Evolutionary conservation across 148 eudicot species (phyloP).

Genomic region (Rhododendron henanense): DNA sequence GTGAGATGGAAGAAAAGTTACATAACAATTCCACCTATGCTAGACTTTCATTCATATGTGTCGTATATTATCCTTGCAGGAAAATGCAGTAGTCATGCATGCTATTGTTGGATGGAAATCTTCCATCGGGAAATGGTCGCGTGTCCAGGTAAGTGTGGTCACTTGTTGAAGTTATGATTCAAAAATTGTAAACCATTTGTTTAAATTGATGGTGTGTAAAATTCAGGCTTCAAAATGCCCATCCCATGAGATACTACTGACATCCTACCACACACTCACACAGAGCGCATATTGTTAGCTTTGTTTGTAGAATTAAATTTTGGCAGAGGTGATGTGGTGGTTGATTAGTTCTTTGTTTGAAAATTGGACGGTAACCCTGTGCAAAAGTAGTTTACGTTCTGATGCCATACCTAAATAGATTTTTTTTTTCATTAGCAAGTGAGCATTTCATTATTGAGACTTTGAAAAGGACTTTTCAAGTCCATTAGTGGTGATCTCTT

Average conservation of each 20-base stretch:
- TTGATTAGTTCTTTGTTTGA: neutral
- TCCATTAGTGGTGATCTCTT: neutral
- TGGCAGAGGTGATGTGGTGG: neutral
- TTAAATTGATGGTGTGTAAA: neutral
- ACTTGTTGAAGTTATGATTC: slow-evolving; percentile 59
- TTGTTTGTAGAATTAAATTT: neutral
- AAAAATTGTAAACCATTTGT: neutral
- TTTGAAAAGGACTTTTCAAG: neutral
- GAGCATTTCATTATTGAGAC: neutral
- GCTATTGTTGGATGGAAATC: slow-evolving; percentile 74
- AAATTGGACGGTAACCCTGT: neutral
- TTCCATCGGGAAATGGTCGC: slow-evolving; percentile 64
- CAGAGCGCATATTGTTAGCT: neutral
- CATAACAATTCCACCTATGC: neutral
- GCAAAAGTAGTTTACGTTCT: neutral
- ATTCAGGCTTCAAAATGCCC: neutral
- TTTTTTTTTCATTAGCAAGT: neutral
- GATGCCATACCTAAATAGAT: neutral
- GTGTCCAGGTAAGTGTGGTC: slow-evolving; percentile 56
- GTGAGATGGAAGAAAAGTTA: slow-evolving; percentile 20
- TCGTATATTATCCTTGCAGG: slow-evolving; percentile 58
- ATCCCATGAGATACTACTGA: neutral
- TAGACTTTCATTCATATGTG: slow-evolving; percentile 67
- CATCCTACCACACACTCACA: neutral
- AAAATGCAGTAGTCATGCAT: slow-evolving; percentile 63